phyloP scores from a whole-genome alignment of 345 rosid genomes.

The Dipteronia dyeriana region DNA sequence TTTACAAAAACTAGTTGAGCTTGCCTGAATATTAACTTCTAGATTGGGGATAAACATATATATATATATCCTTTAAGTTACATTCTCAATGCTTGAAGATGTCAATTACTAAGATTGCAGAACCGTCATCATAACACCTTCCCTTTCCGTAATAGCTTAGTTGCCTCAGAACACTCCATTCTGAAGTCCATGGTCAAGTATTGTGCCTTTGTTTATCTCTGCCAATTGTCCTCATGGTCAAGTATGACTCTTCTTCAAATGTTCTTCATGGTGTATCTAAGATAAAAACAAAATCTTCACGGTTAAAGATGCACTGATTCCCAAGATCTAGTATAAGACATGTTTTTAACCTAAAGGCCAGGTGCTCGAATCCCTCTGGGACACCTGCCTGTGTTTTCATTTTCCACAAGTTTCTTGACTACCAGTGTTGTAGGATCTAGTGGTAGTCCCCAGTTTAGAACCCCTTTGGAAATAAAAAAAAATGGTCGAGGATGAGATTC shows the following conservation, averaged over 20 bases:
- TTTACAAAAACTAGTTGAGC: background rate
- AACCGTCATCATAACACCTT: too few species aligned
- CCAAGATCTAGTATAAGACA: too few species aligned
- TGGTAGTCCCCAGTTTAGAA: background rate
- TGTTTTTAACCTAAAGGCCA: too few species aligned
- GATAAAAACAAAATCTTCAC: too few species aligned
- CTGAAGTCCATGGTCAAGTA: background rate
- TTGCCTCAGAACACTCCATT: background rate
- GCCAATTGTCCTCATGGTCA: too few species aligned
- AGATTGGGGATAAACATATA: background rate
- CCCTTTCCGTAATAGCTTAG: too few species aligned
- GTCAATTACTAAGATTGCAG: background rate
- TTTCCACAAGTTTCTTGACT: background rate
- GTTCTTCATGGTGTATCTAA: too few species aligned
- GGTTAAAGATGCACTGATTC: too few species aligned
- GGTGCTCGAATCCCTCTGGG: too few species aligned
- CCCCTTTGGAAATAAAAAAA: too few species aligned
- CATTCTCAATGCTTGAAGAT: background rate
- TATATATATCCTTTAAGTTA: background rate
- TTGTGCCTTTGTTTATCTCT: too few species aligned
- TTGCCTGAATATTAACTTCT: background rate
- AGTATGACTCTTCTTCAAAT: too few species aligned
- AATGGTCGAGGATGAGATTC: background rate
- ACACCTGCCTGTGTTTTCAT: background rate
- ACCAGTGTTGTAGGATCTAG: background rate